A percentile compares a stretch with the other conserved stretches of the same genome.
Evolutionary conservation across 2,329 filamentous ascomycete species (phyloP).

Genomic region (Fusarium beomiforme): DNA sequence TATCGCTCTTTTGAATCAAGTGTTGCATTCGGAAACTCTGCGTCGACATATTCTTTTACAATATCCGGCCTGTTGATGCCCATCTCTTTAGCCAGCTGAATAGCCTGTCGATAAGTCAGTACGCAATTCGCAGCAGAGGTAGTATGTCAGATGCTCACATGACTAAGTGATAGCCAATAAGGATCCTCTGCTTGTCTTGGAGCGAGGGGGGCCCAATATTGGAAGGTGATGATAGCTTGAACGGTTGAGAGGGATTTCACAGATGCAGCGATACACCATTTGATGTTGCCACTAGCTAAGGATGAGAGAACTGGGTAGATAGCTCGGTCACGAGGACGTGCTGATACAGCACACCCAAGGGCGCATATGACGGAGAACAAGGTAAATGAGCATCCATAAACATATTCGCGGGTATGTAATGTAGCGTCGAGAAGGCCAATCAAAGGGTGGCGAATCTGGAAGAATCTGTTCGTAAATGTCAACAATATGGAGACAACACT

Average conservation of each 20-base stretch:
- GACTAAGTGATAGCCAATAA: background rate
- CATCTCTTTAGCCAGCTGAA: slow-evolving; percentile 8
- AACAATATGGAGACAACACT: accelerated
- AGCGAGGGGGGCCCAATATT: slow-evolving; percentile 7
- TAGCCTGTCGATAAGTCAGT: background rate
- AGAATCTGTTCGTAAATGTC: background rate
- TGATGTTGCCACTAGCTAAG: background rate
- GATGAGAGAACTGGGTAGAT: slow-evolving; percentile 6
- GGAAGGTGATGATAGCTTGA: slow-evolving; percentile 9
- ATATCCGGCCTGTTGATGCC: background rate
- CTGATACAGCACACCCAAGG: slow-evolving; percentile 4
- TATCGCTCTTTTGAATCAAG: background rate
- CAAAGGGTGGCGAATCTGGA: slow-evolving; percentile 8
- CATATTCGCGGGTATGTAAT: slow-evolving; percentile 7
- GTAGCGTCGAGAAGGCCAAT: slow-evolving; percentile 8
- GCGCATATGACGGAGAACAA: slow-evolving; percentile 11
- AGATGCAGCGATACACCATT: slow-evolving; percentile 4
- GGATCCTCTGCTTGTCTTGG: slow-evolving; percentile 6
- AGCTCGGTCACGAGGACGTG: slow-evolving; percentile 6
- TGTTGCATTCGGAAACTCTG: background rate
- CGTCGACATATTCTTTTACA: slow-evolving; percentile 6
- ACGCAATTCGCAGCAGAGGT: accelerated
- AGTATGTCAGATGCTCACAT: background rate
- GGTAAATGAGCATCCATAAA: slow-evolving; percentile 10
- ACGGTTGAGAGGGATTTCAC: slow-evolving; percentile 5